phyloP scores from a whole-genome alignment of 1,139 yeast species.

The Geotrichum bryndzae region DNA sequence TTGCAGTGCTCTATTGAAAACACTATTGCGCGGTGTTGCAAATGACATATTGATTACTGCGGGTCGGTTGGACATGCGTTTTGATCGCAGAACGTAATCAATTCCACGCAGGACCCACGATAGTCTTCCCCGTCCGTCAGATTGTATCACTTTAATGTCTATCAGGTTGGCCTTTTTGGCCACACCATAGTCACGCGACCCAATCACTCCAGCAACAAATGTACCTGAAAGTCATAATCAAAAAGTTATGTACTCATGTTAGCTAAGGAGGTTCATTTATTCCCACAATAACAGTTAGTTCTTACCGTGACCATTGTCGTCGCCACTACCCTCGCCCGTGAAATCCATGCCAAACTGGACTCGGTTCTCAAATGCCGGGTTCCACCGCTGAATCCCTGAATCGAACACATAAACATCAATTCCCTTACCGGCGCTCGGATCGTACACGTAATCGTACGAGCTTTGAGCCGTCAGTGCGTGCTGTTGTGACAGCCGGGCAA shows the following conservation, averaged over 20 bases:
- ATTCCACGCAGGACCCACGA: constrained; percentile 64
- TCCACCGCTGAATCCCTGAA: constrained; percentile 55
- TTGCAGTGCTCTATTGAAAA: constrained; percentile 65
- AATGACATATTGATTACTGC: constrained; percentile 78
- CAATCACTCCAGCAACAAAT: constrained; percentile 86
- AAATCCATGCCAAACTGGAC: constrained; percentile 55
- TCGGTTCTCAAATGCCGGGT: constrained; percentile 60
- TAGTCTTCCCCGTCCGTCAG: constrained; percentile 54
- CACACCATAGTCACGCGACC: constrained; percentile 71
- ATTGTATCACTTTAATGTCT: constrained; percentile 66
- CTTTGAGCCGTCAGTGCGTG: constrained; percentile 35
- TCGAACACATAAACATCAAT: constrained; percentile 73
- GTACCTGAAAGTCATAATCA: constrained; percentile 43
- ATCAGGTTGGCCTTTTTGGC: constrained; percentile 61
- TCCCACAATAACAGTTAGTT: neutral
- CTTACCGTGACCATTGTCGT: constrained; percentile 56
- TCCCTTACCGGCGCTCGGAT: constrained; percentile 43
- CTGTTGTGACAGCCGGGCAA: constrained; percentile 57
- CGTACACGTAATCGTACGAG: constrained; percentile 39
- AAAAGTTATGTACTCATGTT: neutral
- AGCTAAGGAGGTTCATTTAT: neutral
- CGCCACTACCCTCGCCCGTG: constrained; percentile 57
- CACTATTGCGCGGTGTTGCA: constrained; percentile 61
- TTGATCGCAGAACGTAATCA: constrained; percentile 52
- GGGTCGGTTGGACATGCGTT: constrained; percentile 34